phyloP scores from a whole-genome alignment of 441 rosid genomes.

The Pelargonium australe region DNA sequence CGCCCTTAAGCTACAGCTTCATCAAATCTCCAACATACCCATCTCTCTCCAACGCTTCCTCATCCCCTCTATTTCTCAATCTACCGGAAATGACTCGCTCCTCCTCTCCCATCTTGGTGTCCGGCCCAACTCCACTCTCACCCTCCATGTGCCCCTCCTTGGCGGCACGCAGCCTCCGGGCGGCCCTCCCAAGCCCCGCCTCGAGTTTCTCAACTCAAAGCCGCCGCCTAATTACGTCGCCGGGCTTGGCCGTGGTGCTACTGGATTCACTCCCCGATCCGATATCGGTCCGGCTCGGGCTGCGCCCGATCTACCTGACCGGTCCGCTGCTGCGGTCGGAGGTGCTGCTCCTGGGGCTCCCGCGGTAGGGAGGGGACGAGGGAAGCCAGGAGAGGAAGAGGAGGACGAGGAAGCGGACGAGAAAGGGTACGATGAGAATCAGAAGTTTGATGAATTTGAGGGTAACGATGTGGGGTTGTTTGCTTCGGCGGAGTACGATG shows the following conservation, averaged over 20 bases:
- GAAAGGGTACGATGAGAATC: slow-evolving; percentile 13
- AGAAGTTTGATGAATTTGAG: slow-evolving; percentile 18
- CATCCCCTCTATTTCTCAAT: slow-evolving; percentile 14
- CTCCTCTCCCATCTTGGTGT: slow-evolving; percentile 49
- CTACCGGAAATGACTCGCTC: slow-evolving; percentile 14
- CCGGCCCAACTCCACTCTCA: slow-evolving; percentile 43
- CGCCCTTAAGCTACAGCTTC: slow-evolving; percentile 42
- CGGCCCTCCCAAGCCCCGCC: slow-evolving; percentile 54
- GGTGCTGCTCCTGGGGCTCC: slow-evolving; percentile 8
- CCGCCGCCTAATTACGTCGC: slow-evolving; percentile 87
- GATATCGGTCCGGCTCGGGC: slow-evolving; percentile 96
- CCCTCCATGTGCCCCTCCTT: slow-evolving; percentile 50
- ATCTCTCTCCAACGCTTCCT: slow-evolving; percentile 34
- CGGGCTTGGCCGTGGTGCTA: slow-evolving; percentile 95
- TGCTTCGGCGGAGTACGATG: slow-evolving; percentile 23
- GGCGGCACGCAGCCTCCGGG: slow-evolving; percentile 48
- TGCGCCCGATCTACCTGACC: slow-evolving; percentile 81
- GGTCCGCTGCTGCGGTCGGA: slow-evolving; percentile 23
- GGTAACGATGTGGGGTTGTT: slow-evolving; percentile 22
- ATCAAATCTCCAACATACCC: slow-evolving; percentile 37
- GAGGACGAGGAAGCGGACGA: slow-evolving; percentile 14
- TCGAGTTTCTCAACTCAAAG: slow-evolving; percentile 80
- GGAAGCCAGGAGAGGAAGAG: slow-evolving; percentile 16
- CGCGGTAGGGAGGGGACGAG: slow-evolving; percentile 12
- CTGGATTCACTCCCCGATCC: slow-evolving; percentile 87